These are phyloP conservation scores for Xanthoconium separans DNA, from an alignment of 1,284 basidiomycete species.

Conservation along the genomic window DNA sequence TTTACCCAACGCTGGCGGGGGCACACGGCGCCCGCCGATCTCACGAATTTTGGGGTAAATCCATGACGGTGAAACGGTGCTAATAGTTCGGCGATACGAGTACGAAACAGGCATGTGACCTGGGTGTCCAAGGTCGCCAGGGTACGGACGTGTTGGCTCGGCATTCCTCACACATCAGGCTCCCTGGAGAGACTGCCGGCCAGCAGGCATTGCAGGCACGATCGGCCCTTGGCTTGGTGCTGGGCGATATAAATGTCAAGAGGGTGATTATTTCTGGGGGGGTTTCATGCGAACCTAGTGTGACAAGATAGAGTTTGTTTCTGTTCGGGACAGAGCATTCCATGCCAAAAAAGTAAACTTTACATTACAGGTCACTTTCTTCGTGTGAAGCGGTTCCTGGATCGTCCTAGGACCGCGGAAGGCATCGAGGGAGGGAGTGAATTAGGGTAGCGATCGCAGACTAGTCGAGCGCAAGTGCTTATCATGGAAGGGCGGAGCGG, in stretches of 20 bases:
- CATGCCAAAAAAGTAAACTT: conserved; percentile 17
- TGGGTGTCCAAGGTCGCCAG: background rate
- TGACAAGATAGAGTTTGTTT: conserved; percentile 9
- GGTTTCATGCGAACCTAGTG: conserved; percentile 4
- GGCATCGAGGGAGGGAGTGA: conserved; percentile 3
- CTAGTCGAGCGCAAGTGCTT: background rate
- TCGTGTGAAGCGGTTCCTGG: conserved; percentile 27
- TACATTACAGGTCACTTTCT: conserved; percentile 22
- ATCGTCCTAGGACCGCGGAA: conserved; percentile 33
- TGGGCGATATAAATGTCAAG: background rate
- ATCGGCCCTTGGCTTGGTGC: background rate
- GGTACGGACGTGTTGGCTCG: conserved; percentile 4
- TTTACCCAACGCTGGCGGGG: conserved; percentile 6
- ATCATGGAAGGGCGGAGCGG: background rate
- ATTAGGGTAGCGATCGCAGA: conserved; percentile 4
- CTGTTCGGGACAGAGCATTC: conserved; percentile 1
- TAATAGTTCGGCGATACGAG: conserved; percentile 24
- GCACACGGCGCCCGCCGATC: conserved; percentile 10
- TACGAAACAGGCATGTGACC: conserved; percentile 8
- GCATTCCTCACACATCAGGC: background rate
- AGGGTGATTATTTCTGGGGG: background rate
- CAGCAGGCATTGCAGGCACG: background rate
- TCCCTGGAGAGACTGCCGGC: conserved; percentile 1
- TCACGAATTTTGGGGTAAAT: conserved; percentile 22
- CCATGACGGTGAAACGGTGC: conserved; percentile 13